Conservation (phyloP, 345 rosid genomes). For the Hypericum androsaemum region DNA sequence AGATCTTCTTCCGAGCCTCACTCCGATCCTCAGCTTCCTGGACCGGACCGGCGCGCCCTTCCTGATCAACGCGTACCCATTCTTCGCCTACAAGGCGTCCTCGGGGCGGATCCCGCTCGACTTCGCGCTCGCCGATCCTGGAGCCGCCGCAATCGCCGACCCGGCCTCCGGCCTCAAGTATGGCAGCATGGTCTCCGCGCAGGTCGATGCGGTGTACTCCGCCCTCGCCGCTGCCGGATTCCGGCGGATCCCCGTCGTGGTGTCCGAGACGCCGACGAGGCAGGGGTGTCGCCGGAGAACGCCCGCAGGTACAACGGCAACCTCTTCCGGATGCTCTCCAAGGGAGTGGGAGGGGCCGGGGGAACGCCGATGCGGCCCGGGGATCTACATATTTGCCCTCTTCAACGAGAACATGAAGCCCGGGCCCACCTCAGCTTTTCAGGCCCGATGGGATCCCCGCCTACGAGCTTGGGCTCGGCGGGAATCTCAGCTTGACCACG, state of each 20-base stretch:
- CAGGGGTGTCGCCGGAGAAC: slow-evolving; percentile 70
- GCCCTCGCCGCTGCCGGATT: slow-evolving; percentile 61
- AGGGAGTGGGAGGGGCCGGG: too few relatives aligned
- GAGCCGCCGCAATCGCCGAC: slow-evolving; percentile 39
- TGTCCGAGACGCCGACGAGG: slow-evolving; percentile 78
- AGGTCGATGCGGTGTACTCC: slow-evolving; percentile 74
- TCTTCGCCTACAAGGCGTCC: slow-evolving; percentile 77
- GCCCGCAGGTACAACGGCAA: slow-evolving; percentile 85
- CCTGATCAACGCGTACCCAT: slow-evolving; percentile 86
- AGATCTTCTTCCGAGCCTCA: slow-evolving; percentile 43
- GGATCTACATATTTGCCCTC: slow-evolving; percentile 66
- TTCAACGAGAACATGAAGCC: slow-evolving; percentile 96
- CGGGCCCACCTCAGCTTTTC: slow-evolving; percentile 83
- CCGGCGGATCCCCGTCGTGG: slow-evolving; percentile 48
- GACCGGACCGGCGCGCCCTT: slow-evolving; percentile 60
- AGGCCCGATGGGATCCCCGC: slow-evolving; percentile 81
- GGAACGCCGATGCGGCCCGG: slow-evolving; percentile 74
- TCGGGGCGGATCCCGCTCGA: slow-evolving; percentile 68
- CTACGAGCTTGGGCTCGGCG: slow-evolving; percentile 37
- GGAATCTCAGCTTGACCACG: neutral
- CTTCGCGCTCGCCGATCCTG: slow-evolving; percentile 60
- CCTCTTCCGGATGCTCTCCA: slow-evolving; percentile 46
- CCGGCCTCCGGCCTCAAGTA: slow-evolving; percentile 57
- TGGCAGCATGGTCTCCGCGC: slow-evolving; percentile 88
- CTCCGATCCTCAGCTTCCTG: slow-evolving; percentile 56